Evolutionary conservation across 2,329 filamentous ascomycete genomes (phyloP).

Genomic region (Xylaria digitata): DNA sequence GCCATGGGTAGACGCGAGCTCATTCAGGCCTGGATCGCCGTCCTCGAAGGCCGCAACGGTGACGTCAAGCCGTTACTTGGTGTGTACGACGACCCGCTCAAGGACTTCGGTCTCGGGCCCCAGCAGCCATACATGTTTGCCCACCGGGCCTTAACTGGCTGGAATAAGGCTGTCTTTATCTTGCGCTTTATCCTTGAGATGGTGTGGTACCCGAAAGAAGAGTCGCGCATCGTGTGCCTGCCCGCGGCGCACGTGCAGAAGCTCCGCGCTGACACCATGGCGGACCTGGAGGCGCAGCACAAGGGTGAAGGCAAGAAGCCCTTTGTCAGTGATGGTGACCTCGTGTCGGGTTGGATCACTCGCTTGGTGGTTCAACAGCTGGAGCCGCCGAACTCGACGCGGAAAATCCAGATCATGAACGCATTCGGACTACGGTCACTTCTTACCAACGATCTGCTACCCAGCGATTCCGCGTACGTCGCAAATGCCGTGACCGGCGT

Average conservation of each 20-base stretch:
- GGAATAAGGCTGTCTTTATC: slow-evolving; percentile 1
- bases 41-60: slow-evolving; percentile 56
- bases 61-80: slow-evolving; percentile 54
- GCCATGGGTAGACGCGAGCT: slow-evolving; percentile 57
- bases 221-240: not conserved
- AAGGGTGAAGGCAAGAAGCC: not conserved
- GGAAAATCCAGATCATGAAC: not conserved
- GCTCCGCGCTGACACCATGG: not conserved
- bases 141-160: not conserved
- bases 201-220: slow-evolving; percentile 1
- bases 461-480: not conserved
- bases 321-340: not conserved
- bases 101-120: not conserved
- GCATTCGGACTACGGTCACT: not conserved
- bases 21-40: slow-evolving; percentile 58
- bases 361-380: not conserved
- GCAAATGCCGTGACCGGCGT: not conserved
- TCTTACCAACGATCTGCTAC: not conserved
- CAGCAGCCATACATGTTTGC: not conserved
- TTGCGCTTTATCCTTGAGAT: not conserved
- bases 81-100: slow-evolving; percentile 30
- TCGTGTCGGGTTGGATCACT: not conserved
- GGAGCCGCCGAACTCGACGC: not conserved
- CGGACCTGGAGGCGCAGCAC: not conserved
- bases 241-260: slow-evolving; percentile 1